A percentile compares a stretch with the other conserved stretches of the same genome.
phyloP scores from a whole-genome alignment of 306 rosid species.

The Quercus mongolica region DNA sequence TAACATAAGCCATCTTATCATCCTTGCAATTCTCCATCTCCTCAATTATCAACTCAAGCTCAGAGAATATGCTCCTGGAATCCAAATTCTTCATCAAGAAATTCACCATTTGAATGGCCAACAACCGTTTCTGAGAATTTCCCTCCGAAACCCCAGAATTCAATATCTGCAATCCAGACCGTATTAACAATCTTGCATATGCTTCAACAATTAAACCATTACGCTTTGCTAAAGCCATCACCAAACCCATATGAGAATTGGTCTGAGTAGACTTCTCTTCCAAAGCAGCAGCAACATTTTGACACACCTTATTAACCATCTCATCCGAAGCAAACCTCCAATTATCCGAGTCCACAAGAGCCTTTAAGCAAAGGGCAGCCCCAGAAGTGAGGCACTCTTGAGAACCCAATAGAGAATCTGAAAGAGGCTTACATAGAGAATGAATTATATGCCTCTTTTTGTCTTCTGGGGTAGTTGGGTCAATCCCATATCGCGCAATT shows the following conservation, averaged over 20 bases:
- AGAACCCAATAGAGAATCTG: conserved; percentile 64
- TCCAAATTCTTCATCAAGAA: conserved; percentile 78
- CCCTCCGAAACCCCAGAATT: conserved; percentile 53
- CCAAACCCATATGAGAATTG: conserved; percentile 74
- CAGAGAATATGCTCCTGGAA: conserved; percentile 70
- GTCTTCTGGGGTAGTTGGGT: conserved; percentile 76
- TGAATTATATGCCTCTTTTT: conserved; percentile 58
- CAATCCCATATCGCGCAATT: conserved; percentile 86
- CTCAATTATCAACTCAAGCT: conserved; percentile 61
- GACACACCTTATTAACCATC: conserved; percentile 83
- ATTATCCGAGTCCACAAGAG: conserved; percentile 85
- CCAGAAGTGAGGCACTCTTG: conserved; percentile 79
- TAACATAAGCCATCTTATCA: conserved; percentile 74
- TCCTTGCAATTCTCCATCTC: conserved; percentile 80
- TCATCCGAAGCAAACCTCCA: conserved; percentile 90
- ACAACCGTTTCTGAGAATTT: conserved; percentile 71
- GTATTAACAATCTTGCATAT: conserved; percentile 74
- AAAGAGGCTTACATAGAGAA: conserved; percentile 74
- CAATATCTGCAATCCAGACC: conserved; percentile 59
- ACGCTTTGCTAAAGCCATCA: conserved; percentile 76
- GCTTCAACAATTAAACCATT: conserved; percentile 81
- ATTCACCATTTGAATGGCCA: conserved; percentile 77
- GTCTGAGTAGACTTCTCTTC: conserved; percentile 69
- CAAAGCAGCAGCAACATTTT: conserved; percentile 71
- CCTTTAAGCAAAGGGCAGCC: conserved; percentile 79